phyloP scores from a whole-genome alignment of 148 eudicot genomes.

The Dysphania ambrosioides region DNA sequence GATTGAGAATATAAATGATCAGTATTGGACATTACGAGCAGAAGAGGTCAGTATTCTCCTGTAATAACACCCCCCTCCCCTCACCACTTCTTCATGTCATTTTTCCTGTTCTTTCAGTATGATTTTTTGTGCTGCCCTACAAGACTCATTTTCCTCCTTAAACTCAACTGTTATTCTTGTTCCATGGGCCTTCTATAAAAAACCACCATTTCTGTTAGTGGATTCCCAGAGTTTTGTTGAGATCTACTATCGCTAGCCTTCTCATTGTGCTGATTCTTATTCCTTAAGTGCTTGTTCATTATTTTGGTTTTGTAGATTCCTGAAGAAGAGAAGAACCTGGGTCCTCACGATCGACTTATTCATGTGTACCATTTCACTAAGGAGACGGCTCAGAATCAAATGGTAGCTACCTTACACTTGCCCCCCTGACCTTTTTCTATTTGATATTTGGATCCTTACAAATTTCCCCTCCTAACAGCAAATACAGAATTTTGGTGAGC shows the following conservation, averaged over 20 bases:
- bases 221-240: background rate
- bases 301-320: conserved; percentile 53
- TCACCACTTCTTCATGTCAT: too few species aligned
- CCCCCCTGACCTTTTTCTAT: background rate
- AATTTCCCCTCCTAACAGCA: conserved; percentile 41
- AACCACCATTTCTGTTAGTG: background rate
- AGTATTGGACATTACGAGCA: conserved; percentile 90
- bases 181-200: too few species aligned
- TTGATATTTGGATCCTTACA: background rate
- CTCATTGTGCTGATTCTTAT: background rate
- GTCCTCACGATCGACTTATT: conserved; percentile 72
- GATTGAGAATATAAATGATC: conserved; percentile 91
- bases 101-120: too few species aligned
- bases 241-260: background rate
- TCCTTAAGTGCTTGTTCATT: background rate
- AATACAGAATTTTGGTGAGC: conserved; percentile 85
- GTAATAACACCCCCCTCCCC: background rate
- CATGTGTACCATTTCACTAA: conserved; percentile 84
- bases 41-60: conserved; percentile 65
- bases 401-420: conserved; percentile 33
- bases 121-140: too few species aligned
- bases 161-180: too few species aligned
- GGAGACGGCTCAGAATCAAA: conserved; percentile 80
- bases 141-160: too few species aligned
- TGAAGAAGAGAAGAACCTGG: conserved; percentile 85